Evolutionary conservation across 495 filamentous ascomycete species (phyloP), one percentile per base, ranked within the genome.

Genomic region (Penicillium longicatenatum): DNA sequence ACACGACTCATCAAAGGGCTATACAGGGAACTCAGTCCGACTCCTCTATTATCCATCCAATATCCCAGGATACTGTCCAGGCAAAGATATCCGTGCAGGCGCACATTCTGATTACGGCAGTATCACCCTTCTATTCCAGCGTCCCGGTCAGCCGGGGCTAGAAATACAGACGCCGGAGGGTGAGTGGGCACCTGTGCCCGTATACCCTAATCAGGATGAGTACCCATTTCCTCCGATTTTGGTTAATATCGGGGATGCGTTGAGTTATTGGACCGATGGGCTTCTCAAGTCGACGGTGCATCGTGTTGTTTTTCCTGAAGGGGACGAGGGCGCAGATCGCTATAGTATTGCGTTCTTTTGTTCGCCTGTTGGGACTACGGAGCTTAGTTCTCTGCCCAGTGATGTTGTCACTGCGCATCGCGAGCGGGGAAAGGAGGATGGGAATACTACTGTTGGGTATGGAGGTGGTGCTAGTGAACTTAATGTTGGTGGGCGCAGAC

Each of bases 311-410:
- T 91, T 91, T 50, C 82, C 89, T 0, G 55, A 66, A 16, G 45
- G 51, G 14, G 55, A 56, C 3, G 50, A 24, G 20, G 39, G 41
- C 6, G 24, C 9, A 41, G 89, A 93, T 70, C 70, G 91, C 46
- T 94, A 92, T 67, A 88, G 84, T 43, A 86, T 95, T 57, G 91
- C 83, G 9, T 95, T 88, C 66, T 94, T 94, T 65, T 92, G 89
- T 61, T 91, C 94, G 68, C 91, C 91, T 10, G 71, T 83, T 16
- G 78, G 87, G 52, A 72, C 78, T 4, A 86, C 82, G n/a, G 65
- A 76, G 49, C 73, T 95, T 50, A 79, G 73, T 33, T 39, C 83
- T 5, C 84, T 94, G 54, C 91, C 91, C 19, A 92, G 91, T 62
- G 58, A 68, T 46, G 50, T 76, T 11, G 77, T 88, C 6, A 65